A percentile compares a stretch with the other conserved stretches of the same genome.
These are phyloP conservation scores for Waltiozyma solani DNA, from an alignment of 1,139 yeast species.

Conservation along the genomic window DNA sequence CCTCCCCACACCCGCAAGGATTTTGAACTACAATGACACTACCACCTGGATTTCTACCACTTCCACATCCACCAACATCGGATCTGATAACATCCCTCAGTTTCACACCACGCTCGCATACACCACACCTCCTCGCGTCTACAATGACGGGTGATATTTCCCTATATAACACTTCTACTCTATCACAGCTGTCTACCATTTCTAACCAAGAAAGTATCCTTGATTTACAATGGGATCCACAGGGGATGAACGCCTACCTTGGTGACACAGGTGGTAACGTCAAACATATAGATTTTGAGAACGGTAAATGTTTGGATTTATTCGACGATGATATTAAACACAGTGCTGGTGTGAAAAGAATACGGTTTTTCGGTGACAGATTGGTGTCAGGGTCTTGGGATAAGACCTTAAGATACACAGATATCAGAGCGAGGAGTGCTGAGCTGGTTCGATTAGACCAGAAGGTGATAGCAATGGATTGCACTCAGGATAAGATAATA, in stretches of 20 bases:
- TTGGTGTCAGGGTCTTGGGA: conserved; percentile 46
- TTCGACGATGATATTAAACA: conserved; percentile 2
- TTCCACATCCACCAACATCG: not conserved
- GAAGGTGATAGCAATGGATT: conserved; percentile 62
- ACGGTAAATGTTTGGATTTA: conserved; percentile 13
- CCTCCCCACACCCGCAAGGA: no score
- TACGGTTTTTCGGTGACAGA: conserved; percentile 6
- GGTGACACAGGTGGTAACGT: conserved; percentile 35
- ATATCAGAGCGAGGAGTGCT: conserved; percentile 19
- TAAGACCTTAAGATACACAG: conserved; percentile 32
- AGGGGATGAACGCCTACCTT: conserved; percentile 21
- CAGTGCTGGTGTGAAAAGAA: conserved; percentile 11
- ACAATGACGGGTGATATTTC: conserved; percentile 33
- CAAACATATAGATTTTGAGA: conserved; percentile 34
- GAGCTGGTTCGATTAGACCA: conserved; percentile 24
- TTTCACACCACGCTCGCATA: not conserved
- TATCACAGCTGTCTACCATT: conserved; percentile 2
- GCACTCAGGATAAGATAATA: conserved; percentile 35
- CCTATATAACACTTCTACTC: conserved; percentile 23
- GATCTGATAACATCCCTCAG: not conserved
- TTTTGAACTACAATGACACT: no score
- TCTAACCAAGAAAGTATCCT: conserved; percentile 9
- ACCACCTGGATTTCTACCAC: no score
- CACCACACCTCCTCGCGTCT: conserved; percentile 27
- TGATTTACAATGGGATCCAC: conserved; percentile 14